Evolutionary conservation across 768 basidiomycete species (phyloP).

Genomic region (Daedaleopsis sinensis): DNA sequence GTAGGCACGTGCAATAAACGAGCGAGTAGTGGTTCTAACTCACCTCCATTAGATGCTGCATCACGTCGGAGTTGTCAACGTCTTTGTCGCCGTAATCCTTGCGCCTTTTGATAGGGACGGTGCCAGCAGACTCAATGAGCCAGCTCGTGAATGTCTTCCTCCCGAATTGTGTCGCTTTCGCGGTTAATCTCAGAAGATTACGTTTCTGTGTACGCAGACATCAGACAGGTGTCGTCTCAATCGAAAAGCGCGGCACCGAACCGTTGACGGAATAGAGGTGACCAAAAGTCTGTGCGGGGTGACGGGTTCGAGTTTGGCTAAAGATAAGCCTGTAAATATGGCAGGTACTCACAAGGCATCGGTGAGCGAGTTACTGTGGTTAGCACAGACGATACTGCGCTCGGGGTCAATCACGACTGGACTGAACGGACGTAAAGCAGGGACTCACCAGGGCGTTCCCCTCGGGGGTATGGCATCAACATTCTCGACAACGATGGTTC

Average conservation of each 20-base stretch:
- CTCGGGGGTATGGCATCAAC: conserved; percentile 67
- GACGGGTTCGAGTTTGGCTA: neutral
- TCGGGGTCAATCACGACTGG: neutral
- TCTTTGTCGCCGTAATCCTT: conserved; percentile 64
- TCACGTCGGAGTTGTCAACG: conserved; percentile 68
- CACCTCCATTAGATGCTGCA: conserved; percentile 73
- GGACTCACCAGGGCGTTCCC: conserved; percentile 71
- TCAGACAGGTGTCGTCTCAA: neutral
- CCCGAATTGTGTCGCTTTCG: conserved; percentile 87
- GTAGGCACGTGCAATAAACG: neutral
- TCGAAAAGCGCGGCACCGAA: conserved; percentile 30
- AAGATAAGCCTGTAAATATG: neutral
- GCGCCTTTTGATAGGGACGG: conserved; percentile 77
- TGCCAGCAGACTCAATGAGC: conserved; percentile 88
- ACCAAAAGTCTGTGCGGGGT: conserved; percentile 59
- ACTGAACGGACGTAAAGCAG: neutral
- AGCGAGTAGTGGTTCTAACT: neutral
- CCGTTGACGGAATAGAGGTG: conserved; percentile 71
- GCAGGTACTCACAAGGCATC: conserved; percentile 71
- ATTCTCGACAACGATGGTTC: conserved; percentile 85
- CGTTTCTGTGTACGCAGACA: conserved; percentile 52
- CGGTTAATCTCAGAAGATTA: conserved; percentile 81
- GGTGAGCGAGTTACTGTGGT: conserved; percentile 85
- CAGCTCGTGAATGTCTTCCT: conserved; percentile 84
- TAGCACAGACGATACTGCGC: conserved; percentile 77